Conservation (phyloP, 176 grass and related monocot species). For the Rhynchospora breviuscula region DNA sequence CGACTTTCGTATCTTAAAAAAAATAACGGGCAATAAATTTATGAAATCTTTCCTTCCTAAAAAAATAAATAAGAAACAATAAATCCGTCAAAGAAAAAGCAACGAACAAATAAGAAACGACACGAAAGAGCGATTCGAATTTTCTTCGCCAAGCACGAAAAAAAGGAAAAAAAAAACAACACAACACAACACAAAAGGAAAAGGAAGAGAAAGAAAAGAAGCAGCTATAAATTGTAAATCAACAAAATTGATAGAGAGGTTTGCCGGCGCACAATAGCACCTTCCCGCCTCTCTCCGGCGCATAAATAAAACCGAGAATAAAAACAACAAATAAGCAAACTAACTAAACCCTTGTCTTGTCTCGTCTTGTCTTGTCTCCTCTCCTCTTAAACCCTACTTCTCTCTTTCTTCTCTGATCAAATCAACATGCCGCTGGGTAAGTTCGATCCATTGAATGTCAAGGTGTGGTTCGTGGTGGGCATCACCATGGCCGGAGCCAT, state of each 20-base stretch:
- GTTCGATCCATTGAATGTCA: conserved; percentile 13
- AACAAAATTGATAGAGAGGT: neutral
- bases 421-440: neutral
- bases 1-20: neutral
- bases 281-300: conserved; percentile 1
- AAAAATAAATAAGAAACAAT: conserved; percentile 2
- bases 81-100: neutral
- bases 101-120: neutral
- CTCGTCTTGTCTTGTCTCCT: neutral
- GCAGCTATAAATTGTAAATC: neutral
- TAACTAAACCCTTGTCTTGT: neutral
- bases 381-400: conserved; percentile 56
- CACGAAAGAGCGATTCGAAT: neutral
- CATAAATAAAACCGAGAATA: neutral
- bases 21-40: too few species aligned
- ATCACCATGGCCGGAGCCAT: conserved; percentile 74
- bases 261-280: neutral
- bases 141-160: neutral
- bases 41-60: neutral
- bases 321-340: neutral
- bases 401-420: neutral
- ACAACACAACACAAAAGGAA: neutral
- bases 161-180: too few species aligned
- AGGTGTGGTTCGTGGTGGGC: conserved; percentile 61
- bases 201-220: neutral